Evolutionary conservation across 768 basidiomycete species (phyloP).

Genomic region (Dioszegia hungarica): DNA sequence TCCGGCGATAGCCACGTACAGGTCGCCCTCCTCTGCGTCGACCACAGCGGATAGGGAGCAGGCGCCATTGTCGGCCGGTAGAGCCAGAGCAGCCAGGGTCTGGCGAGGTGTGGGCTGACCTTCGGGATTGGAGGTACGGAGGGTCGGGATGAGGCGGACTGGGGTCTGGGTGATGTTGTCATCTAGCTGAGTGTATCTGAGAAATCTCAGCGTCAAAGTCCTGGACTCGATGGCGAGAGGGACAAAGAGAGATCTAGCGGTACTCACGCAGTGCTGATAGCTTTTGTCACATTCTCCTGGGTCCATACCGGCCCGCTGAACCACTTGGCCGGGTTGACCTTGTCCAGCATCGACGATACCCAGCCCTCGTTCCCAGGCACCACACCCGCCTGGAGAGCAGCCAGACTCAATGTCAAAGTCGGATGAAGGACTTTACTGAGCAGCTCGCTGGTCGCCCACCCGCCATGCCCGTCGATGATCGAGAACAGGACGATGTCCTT

Average conservation of each 20-base stretch:
- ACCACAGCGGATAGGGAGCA: conserved; percentile 85
- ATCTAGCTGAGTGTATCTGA: conserved; percentile 78
- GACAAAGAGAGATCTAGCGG: background rate
- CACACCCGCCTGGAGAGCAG: conserved; percentile 35
- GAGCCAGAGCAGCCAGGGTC: conserved; percentile 54
- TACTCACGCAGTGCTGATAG: conserved; percentile 30
- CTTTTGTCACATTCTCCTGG: conserved; percentile 16
- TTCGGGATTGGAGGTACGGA: conserved; percentile 1
- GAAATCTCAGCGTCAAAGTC: conserved; percentile 54
- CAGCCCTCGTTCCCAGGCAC: conserved; percentile 7
- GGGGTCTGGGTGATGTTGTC: conserved; percentile 75
- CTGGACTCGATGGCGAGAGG: too few species aligned
- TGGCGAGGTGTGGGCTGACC: conserved; percentile 53
- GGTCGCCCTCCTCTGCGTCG: conserved; percentile 71
- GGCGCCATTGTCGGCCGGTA: conserved; percentile 81
- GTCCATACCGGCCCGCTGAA: conserved; percentile 13
- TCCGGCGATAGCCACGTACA: conserved; percentile 88
- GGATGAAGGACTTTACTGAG: conserved; percentile 80
- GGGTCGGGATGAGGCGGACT: conserved; percentile 57
- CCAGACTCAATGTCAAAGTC: conserved; percentile 71
- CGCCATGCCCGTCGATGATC: conserved; percentile 69
- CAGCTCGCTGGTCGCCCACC: conserved; percentile 73
- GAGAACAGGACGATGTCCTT: conserved; percentile 79
- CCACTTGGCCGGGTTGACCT: conserved; percentile 21
- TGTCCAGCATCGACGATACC: background rate